Percentiles rank a stretch among this genome's conserved stretches.
Conservation (phyloP, 1,284 basidiomycete genomes). For the Papiliotrema fonsecae region DNA sequence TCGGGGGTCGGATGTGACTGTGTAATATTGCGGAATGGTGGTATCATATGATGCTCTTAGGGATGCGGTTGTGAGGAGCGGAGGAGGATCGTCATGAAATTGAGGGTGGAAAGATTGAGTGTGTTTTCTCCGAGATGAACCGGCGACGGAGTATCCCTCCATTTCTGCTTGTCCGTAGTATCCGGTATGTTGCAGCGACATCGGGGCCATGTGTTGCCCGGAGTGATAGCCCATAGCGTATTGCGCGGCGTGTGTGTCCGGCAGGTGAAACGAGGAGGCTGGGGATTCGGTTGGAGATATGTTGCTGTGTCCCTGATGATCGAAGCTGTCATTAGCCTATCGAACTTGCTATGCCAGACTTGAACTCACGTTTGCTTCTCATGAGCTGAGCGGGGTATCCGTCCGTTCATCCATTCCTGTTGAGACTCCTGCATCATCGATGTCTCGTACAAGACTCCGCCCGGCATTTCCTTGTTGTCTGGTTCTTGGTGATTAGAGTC, state of each 20-base stretch:
- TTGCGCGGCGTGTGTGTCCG: too few species aligned
- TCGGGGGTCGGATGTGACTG: slow-evolving; percentile 12
- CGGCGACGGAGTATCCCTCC: neutral
- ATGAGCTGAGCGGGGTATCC: neutral
- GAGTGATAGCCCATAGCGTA: neutral
- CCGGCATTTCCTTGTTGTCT: neutral
- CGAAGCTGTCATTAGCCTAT: too few species aligned
- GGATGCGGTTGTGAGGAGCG: slow-evolving; percentile 16
- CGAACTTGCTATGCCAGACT: neutral
- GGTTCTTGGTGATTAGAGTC: too few species aligned
- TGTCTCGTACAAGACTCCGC: slow-evolving; percentile 2
- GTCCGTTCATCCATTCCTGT: neutral
- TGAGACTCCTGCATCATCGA: neutral
- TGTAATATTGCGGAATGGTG: slow-evolving; percentile 28
- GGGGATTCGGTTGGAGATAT: too few species aligned
- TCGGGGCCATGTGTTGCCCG: neutral
- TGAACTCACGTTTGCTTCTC: neutral
- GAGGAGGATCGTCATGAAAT: slow-evolving; percentile 6
- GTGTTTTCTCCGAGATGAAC: slow-evolving; percentile 1
- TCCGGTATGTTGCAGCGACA: neutral
- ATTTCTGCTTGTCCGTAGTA: neutral
- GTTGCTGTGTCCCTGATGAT: too few species aligned
- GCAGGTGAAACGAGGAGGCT: too few species aligned
- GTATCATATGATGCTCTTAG: slow-evolving; percentile 23
- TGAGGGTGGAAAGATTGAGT: neutral